Evolutionary conservation across 441 rosid species (phyloP).

Genomic region (Erodium trifolium): DNA sequence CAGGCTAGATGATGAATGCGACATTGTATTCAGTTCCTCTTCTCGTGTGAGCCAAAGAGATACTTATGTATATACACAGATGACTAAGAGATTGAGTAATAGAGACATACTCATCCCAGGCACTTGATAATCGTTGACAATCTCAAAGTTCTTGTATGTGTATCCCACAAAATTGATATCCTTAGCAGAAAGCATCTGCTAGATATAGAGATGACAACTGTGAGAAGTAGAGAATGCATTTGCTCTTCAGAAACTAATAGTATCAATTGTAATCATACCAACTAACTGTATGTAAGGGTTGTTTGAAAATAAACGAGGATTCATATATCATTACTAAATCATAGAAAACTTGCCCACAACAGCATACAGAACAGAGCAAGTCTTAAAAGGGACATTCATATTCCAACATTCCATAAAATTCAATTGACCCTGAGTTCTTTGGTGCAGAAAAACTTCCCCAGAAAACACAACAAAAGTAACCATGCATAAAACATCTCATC

Average conservation of each 20-base stretch:
- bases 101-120: conserved; percentile 47
- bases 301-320: background rate
- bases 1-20: background rate
- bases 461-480: no score
- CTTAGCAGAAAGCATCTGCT: conserved; percentile 62
- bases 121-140: conserved; percentile 54
- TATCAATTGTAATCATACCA: no score
- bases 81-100: background rate
- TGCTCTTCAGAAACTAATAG: background rate
- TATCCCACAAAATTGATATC: conserved; percentile 42
- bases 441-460: background rate
- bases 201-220: background rate
- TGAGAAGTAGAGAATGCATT: background rate
- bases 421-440: background rate
- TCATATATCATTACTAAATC: background rate
- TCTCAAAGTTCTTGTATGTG: conserved; percentile 33
- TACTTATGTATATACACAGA: no score
- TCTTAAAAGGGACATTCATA: background rate
- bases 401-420: background rate
- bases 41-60: no score
- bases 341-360: background rate
- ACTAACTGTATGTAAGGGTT: background rate
- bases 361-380: background rate
- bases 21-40: background rate
- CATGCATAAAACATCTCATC: no score